A percentile compares a stretch with the other conserved stretches of the same genome.
phyloP scores from a whole-genome alignment of 768 basidiomycete genomes.

The Daedalea quercina region DNA sequence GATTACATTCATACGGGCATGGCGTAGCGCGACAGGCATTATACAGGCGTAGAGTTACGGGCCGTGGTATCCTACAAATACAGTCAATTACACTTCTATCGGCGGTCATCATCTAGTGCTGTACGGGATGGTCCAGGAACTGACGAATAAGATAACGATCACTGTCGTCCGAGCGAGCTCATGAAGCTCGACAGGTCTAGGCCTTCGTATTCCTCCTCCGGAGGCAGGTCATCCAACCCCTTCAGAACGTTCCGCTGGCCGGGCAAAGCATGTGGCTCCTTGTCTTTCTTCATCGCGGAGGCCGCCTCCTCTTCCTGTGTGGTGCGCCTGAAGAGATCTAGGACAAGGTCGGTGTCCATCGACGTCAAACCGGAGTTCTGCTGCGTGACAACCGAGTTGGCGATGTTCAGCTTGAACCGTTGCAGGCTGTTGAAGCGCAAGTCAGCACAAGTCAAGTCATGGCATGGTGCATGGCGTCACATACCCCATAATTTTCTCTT shows the following conservation, averaged over 20 bases:
- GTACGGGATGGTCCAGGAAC: constrained; percentile 10
- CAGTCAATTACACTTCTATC: constrained; percentile 5
- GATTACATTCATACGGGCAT: neutral
- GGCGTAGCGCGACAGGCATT: neutral
- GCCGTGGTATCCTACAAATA: constrained; percentile 4
- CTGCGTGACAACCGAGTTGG: constrained; percentile 93
- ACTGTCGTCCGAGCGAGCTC: constrained; percentile 58
- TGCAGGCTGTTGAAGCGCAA: constrained; percentile 56
- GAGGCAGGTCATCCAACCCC: constrained; percentile 86
- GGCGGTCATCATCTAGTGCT: constrained; percentile 3
- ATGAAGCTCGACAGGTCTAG: constrained; percentile 86
- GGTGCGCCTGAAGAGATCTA: constrained; percentile 87
- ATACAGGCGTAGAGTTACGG: neutral
- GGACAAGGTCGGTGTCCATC: constrained; percentile 96
- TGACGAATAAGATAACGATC: constrained; percentile 19
- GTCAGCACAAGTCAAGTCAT: constrained; percentile 4
- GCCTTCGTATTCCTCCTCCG: constrained; percentile 89
- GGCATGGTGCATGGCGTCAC: constrained; percentile 16
- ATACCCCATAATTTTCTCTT: constrained; percentile 99
- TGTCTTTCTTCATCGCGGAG: constrained; percentile 45
- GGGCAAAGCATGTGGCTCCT: constrained; percentile 43
- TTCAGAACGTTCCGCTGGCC: constrained; percentile 81
- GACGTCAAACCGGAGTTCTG: constrained; percentile 91
- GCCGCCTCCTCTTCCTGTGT: constrained; percentile 68
- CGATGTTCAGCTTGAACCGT: constrained; percentile 98